These are phyloP conservation scores for Silene coronaria DNA, from an alignment of 179 eudicot genomes.

Conservation along the genomic window DNA sequence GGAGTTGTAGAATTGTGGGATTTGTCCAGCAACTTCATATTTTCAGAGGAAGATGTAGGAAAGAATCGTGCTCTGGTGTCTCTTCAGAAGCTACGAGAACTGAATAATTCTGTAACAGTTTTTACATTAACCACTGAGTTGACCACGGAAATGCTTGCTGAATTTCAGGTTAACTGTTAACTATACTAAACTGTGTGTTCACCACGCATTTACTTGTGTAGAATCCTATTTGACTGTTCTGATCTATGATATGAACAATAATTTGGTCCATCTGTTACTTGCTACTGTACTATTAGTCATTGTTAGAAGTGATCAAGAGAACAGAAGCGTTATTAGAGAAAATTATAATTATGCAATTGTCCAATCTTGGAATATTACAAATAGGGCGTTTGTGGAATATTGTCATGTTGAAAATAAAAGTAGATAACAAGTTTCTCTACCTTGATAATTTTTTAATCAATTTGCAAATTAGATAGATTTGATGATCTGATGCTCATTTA, in stretches of 20 bases:
- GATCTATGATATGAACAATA: background rate
- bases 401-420: too few relatives aligned
- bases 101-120: slow-evolving; percentile 53
- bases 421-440: too few relatives aligned
- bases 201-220: background rate
- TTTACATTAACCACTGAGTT: slow-evolving; percentile 45
- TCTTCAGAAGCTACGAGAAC: slow-evolving; percentile 57
- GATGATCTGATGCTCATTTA: too few relatives aligned
- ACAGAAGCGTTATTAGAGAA: too few relatives aligned
- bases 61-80: slow-evolving; percentile 61
- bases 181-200: background rate
- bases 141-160: slow-evolving; percentile 51
- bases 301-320: too few relatives aligned
- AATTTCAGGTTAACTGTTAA: slow-evolving; percentile 46
- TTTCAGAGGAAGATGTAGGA: slow-evolving; percentile 59
- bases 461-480: too few relatives aligned
- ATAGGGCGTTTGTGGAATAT: too few relatives aligned
- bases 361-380: too few relatives aligned
- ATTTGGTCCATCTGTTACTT: background rate
- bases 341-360: too few relatives aligned
- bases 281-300: too few relatives aligned
- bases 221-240: background rate
- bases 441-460: too few relatives aligned
- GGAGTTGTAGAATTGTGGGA: slow-evolving; percentile 70
- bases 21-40: slow-evolving; percentile 57